Evolutionary conservation across 805 yeast species (phyloP).

Genomic region (Tetrapisispora nanseiensis): DNA sequence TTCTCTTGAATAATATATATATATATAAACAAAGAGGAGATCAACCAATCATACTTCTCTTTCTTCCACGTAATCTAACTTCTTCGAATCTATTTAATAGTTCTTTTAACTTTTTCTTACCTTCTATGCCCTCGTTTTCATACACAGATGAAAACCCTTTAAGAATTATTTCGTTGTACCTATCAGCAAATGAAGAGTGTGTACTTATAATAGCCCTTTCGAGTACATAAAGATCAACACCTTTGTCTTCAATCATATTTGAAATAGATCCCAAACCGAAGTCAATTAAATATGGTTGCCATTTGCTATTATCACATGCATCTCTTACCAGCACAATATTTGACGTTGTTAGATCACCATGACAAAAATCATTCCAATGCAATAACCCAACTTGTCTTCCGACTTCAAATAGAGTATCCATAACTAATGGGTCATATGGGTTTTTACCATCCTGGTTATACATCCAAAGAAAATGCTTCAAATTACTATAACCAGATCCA

Average conservation of each 20-base stretch:
- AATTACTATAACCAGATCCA: conserved; percentile 44
- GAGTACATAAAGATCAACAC: conserved; percentile 91
- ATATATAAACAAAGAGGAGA: not conserved
- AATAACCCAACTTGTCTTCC: conserved; percentile 61
- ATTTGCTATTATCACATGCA: conserved; percentile 7
- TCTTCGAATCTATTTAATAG: conserved; percentile 60
- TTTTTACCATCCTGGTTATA: conserved; percentile 29
- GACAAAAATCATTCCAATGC: conserved; percentile 71
- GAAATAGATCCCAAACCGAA: conserved; percentile 83
- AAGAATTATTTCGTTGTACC: conserved; percentile 60
- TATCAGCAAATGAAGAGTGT: conserved; percentile 62
- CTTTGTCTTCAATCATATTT: conserved; percentile 76
- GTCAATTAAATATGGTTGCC: conserved; percentile 64
- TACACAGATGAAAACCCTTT: conserved; percentile 51
- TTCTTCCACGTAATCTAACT: conserved; percentile 86
- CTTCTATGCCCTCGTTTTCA: conserved; percentile 24
- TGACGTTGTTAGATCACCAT: conserved; percentile 91
- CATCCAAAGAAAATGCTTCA: conserved; percentile 69
- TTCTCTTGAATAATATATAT: no score
- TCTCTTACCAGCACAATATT: conserved; percentile 52
- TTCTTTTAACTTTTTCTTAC: conserved; percentile 38
- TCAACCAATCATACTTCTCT: conserved; percentile 86
- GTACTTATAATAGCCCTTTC: conserved; percentile 89
- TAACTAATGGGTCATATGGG: conserved; percentile 32
- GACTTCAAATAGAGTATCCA: conserved; percentile 40